Evolutionary conservation across 148 eudicot species (phyloP).

Genomic region (Pharnaceum exiguum): DNA sequence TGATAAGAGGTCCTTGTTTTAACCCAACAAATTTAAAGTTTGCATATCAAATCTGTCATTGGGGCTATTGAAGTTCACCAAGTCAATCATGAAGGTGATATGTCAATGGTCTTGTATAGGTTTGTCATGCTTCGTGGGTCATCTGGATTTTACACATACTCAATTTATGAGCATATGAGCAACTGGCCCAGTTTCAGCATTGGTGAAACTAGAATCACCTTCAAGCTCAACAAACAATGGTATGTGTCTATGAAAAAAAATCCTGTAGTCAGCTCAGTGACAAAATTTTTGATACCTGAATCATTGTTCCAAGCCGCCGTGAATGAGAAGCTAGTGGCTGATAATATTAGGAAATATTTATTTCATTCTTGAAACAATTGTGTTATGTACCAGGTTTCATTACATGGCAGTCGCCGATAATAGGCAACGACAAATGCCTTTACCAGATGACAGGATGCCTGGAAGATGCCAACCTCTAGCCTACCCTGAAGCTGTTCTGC

Average conservation of each 20-base stretch:
- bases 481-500: constrained; percentile 82
- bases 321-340: too few species aligned
- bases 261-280: neutral
- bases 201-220: constrained; percentile 71
- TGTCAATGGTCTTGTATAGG: constrained; percentile 41
- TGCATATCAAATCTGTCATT: neutral
- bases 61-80: neutral
- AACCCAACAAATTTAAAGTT: neutral
- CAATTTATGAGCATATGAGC: constrained; percentile 59
- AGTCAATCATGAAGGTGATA: neutral
- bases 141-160: constrained; percentile 86
- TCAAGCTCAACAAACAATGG: constrained; percentile 67
- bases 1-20: constrained; percentile 66
- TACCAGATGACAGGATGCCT: constrained; percentile 79
- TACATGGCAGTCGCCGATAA: constrained; percentile 83
- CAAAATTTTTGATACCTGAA: too few species aligned
- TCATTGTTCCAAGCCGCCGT: too few species aligned
- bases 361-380: too few species aligned
- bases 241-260: constrained; percentile 6
- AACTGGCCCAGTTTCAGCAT: constrained; percentile 74
- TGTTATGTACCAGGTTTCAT: constrained; percentile 44
- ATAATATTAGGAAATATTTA: too few species aligned
- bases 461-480: constrained; percentile 66
- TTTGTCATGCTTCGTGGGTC: constrained; percentile 70
- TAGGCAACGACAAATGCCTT: constrained; percentile 71